Conservation (phyloP, 2,329 filamentous ascomycete species). For the Stagonosporopsis tanaceti region DNA sequence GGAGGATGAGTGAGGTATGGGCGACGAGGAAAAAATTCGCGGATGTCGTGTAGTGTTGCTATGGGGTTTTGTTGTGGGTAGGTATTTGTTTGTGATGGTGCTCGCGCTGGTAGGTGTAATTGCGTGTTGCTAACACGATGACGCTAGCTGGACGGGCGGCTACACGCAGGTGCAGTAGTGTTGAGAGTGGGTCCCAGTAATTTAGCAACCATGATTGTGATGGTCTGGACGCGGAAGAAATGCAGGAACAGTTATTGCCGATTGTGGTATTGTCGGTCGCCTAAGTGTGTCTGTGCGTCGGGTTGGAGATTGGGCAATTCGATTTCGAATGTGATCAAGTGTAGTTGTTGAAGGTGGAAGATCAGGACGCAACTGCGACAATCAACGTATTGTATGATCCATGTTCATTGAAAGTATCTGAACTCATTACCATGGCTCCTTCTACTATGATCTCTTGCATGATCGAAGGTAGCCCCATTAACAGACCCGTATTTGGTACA, state of each 20-base stretch:
- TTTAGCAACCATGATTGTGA: constrained; percentile 5
- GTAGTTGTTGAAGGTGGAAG: neutral
- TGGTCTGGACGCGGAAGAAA: constrained; percentile 6
- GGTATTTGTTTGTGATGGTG: neutral
- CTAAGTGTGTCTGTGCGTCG: neutral
- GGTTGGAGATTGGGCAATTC: neutral
- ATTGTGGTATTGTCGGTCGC: neutral
- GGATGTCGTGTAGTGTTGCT: neutral
- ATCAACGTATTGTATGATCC: constrained; percentile 17
- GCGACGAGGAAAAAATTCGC: neutral
- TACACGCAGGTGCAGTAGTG: constrained; percentile 10
- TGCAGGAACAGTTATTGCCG: neutral
- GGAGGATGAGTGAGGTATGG: neutral
- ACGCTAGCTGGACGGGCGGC: constrained; percentile 7
- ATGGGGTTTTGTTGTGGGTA: neutral
- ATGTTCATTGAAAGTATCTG: constrained; percentile 33
- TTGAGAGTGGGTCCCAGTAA: constrained; percentile 17
- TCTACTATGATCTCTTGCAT: constrained; percentile 37
- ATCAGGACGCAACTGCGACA: constrained; percentile 4
- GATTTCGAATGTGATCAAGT: neutral
- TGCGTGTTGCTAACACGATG: constrained; percentile 2
- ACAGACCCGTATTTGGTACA: constrained; percentile 24
- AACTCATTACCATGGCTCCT: constrained; percentile 44
- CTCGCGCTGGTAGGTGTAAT: constrained; percentile 5
- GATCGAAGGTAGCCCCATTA: constrained; percentile 30